Evolutionary conservation across 1,284 basidiomycete genomes (phyloP), one percentile per base, ranked within the genome.

Genomic region (Cryptococcus sp.): DNA sequence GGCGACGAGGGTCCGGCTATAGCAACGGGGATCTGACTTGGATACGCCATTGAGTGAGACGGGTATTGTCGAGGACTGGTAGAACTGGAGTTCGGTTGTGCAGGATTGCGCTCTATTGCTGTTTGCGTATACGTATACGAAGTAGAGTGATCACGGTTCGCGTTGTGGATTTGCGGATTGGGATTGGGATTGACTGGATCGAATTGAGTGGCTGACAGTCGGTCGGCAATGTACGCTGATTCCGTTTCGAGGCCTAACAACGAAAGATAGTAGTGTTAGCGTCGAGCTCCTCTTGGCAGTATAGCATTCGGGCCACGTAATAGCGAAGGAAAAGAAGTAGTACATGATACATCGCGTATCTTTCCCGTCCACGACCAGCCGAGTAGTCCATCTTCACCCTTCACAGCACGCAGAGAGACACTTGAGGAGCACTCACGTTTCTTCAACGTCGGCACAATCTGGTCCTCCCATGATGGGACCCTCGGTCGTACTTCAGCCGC

Each of bases 231-330:
- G 57, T 68, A 68, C 13, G 58, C 59, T 17, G 68, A 67, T 59
- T 72, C 70, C 35, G 56, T 47, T 47, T 72, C 68, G 15, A 72
- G 64, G n/a, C 68, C 68, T 69, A n/a, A n/a, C n/a, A n/a, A n/a
- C n/a, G n/a, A n/a, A n/a, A n/a, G n/a, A n/a, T n/a, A 10, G 41
- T 55, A 17, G 23, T 40, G 42, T 20, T 20, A 41, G 3, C 45
- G 35, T 13, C 27, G 17, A 46, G 35, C 46, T 39, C 11, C 23
- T 25, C 17, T n/a, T 19, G 7, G 6, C 17, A 27, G 20, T 50
- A 10, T 50, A 19, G 25, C 7, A 19, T 4, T 17, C 8, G 38
- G 23, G 52, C 51, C 45, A 57, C 55, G 22, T 31, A n/a, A 20
- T 19, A 11, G 42, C 16, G n/a, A 48, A n/a, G 16, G 19, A 35